phyloP scores from a whole-genome alignment of 805 yeast species.

The Lipomyces kockii region DNA sequence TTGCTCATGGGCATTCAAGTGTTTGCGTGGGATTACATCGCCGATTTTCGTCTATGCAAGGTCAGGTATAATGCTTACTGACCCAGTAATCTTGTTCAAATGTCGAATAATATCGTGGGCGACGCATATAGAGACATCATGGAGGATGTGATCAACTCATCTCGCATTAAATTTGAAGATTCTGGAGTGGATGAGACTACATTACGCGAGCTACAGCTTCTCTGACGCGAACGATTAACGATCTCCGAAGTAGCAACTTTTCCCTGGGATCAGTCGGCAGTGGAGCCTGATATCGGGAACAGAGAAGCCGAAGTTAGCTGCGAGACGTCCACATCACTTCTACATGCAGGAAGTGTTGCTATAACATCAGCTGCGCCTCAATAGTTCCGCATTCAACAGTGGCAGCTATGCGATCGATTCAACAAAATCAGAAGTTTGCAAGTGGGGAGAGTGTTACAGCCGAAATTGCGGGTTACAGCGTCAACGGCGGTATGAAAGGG shows the following conservation, averaged over 20 bases:
- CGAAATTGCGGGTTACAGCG: slow-evolving; percentile 40
- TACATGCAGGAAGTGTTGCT: neutral
- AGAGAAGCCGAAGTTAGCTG: slow-evolving; percentile 17
- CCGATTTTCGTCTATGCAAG: too few species aligned
- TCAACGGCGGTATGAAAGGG: slow-evolving; percentile 41
- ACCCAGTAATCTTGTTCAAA: neutral
- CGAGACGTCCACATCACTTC: slow-evolving; percentile 25
- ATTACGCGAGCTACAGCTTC: slow-evolving; percentile 74
- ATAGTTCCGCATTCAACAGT: slow-evolving; percentile 33
- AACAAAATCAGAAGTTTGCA: slow-evolving; percentile 42
- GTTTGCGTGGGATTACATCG: too few species aligned
- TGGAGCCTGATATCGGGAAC: neutral
- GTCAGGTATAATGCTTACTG: neutral
- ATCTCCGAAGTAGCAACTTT: slow-evolving; percentile 68
- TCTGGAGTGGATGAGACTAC: slow-evolving; percentile 96
- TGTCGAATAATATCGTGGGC: slow-evolving; percentile 48
- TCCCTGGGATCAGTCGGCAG: slow-evolving; percentile 57
- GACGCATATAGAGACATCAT: slow-evolving; percentile 79
- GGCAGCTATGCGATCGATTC: slow-evolving; percentile 44
- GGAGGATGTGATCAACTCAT: slow-evolving; percentile 86
- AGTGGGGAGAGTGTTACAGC: slow-evolving; percentile 39
- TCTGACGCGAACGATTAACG: slow-evolving; percentile 77
- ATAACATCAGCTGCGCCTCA: slow-evolving; percentile 13
- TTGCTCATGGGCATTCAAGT: too few species aligned
- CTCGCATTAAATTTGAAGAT: slow-evolving; percentile 93